phyloP scores from a whole-genome alignment of 495 filamentous ascomycete genomes.

The Talaromyces borbonicus region DNA sequence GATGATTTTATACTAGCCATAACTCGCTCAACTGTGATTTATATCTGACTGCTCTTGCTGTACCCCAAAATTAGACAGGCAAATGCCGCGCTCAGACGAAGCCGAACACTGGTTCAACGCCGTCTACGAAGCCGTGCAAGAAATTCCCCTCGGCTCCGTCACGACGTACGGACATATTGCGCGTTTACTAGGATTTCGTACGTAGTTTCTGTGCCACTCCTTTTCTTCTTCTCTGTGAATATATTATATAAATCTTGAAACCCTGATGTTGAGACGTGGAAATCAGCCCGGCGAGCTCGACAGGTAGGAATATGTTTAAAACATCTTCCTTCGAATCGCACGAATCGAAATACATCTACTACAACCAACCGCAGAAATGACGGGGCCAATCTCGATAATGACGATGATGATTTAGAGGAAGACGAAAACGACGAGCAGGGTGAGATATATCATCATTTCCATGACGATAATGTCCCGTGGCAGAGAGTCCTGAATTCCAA shows the following conservation, averaged over 20 bases:
- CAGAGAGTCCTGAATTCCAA: conserved; percentile 85
- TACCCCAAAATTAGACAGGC: neutral
- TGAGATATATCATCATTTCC: conserved; percentile 39
- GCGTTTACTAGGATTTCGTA: conserved; percentile 67
- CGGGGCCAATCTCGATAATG: no score
- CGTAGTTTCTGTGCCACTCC: no score
- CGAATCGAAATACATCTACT: conserved; percentile 9
- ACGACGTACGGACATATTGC: conserved; percentile 90
- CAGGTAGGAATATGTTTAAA: conserved; percentile 88
- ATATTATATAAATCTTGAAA: no score
- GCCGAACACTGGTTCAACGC: conserved; percentile 73
- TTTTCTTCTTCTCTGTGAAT: no score
- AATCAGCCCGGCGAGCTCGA: conserved; percentile 58
- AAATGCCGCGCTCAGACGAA: conserved; percentile 72
- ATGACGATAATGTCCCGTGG: conserved; percentile 80
- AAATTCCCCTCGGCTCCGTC: conserved; percentile 74
- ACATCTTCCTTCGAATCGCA: conserved; percentile 51
- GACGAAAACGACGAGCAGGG: conserved; percentile 8
- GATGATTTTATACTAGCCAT: no score
- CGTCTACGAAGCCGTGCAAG: conserved; percentile 74
- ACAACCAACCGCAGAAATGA: no score
- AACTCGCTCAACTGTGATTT: no score
- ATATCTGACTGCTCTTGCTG: no score
- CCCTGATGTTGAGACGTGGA: no score
- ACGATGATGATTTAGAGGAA: conserved; percentile 8